Evolutionary conservation across 305 asterid genomes (phyloP), one percentile per base, ranked within the genome.

Genomic region (Stenogyne calaminthoides): DNA sequence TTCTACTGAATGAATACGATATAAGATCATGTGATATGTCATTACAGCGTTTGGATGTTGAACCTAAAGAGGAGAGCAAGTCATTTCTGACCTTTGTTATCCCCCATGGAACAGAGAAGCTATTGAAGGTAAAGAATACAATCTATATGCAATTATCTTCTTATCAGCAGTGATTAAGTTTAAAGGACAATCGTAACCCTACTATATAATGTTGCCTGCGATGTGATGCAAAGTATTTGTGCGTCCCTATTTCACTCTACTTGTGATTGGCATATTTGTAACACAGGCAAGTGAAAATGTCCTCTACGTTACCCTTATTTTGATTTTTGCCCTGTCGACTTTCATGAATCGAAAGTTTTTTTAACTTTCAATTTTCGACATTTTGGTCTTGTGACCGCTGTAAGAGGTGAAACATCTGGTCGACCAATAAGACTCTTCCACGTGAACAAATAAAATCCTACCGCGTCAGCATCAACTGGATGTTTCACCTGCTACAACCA

Each of bases 91-190:
- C 96, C 72, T 95, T 89, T 76, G 86, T 87, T 54, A 85, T 95
- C 78, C 97, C 97, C 71, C 96, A 86, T 72, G 88, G 80, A 69
- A 86, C 83, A 83, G 99, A 95, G 88, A 89, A 85, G 74, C 82
- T 84, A 73, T 67, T 92, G 79, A 86, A 85, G 89, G 99, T 95
- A 89, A 74, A 65, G 75, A 44, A 7, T 49, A n/a, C 22, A 44
- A 10, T 58, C 54, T 18, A 52, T 18, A 47, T 16, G 18, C 37
- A 51, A 25, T 54, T 4, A 32, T 67, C 65, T 55, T 22, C 67
- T 7, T 40, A 61, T 34, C n/a, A 68, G 74, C 42, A 7, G 32
- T 11, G 29, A 63, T 32, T 34, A 12, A 11, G 64, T 67, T 68
- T n/a, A 20, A 19, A 14, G 22, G 64, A 32, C 10, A 27, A 32